phyloP scores from a whole-genome alignment of 2,329 filamentous ascomycete genomes.

The Nigrograna mackinnonii region DNA sequence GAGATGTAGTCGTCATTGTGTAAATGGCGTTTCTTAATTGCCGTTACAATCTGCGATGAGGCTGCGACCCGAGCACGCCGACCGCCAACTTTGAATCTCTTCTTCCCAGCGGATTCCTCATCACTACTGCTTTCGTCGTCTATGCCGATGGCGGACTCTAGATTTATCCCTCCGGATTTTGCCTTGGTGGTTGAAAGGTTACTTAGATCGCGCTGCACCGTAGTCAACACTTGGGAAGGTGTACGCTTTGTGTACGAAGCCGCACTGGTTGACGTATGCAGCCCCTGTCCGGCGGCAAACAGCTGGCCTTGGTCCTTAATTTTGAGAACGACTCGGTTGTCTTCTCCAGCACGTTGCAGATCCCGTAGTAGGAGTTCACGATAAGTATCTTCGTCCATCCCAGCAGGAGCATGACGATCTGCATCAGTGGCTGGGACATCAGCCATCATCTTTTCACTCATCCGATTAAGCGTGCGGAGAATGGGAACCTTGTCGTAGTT shows the following conservation, averaged over 20 bases:
- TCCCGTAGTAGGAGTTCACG: constrained; percentile 78
- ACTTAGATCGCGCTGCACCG: constrained; percentile 66
- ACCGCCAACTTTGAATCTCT: constrained; percentile 67
- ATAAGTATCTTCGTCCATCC: constrained; percentile 73
- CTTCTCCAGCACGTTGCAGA: constrained; percentile 72
- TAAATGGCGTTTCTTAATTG: constrained; percentile 64
- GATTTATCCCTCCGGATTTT: constrained; percentile 48
- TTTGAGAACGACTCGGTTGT: constrained; percentile 80
- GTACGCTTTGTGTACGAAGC: constrained; percentile 70
- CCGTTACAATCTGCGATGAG: constrained; percentile 67
- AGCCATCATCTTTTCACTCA: constrained; percentile 92
- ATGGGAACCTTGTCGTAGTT: constrained; percentile 80
- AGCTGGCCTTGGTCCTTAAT: constrained; percentile 87
- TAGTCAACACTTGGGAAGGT: constrained; percentile 68
- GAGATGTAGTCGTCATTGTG: constrained; percentile 52
- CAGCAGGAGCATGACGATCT: constrained; percentile 66
- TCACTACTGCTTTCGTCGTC: constrained; percentile 65
- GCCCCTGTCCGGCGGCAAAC: constrained; percentile 61
- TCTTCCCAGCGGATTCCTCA: constrained; percentile 62
- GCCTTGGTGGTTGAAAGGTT: constrained; percentile 39
- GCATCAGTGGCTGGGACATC: constrained; percentile 80
- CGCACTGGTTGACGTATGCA: constrained; percentile 52
- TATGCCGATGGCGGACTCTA: constrained; percentile 69
- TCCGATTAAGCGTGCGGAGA: constrained; percentile 82
- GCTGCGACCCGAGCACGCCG: constrained; percentile 67